Percentiles rank a stretch among this genome's conserved stretches.
phyloP scores from a whole-genome alignment of 2,329 filamentous ascomycete species.

The Aaosphaeria arxii region DNA sequence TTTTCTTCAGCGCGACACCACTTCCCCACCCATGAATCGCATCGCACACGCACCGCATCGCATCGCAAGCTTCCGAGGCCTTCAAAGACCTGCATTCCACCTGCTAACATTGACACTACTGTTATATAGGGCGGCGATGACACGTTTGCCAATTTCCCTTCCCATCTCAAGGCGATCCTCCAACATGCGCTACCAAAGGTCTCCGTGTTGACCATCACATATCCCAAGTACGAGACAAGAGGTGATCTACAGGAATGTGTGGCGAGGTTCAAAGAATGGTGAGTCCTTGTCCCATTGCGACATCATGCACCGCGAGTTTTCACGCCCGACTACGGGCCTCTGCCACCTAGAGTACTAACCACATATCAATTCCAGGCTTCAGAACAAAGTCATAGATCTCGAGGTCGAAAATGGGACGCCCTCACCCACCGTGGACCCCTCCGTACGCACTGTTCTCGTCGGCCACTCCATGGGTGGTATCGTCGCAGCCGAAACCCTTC shows the following conservation, averaged over 20 bases:
- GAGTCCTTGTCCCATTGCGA: conserved; percentile 14
- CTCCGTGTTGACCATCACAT: conserved; percentile 66
- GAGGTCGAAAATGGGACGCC: conserved; percentile 79
- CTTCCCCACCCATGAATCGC: no score
- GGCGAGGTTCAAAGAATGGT: conserved; percentile 72
- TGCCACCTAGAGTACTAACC: not conserved
- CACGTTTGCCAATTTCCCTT: conserved; percentile 76
- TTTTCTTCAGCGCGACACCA: not conserved
- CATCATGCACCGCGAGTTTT: not conserved
- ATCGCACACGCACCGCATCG: no score
- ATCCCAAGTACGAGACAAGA: conserved; percentile 78
- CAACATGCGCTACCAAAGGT: conserved; percentile 66
- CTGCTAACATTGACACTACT: conserved; percentile 8
- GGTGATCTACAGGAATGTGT: conserved; percentile 73
- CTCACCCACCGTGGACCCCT: conserved; percentile 82
- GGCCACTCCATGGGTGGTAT: conserved; percentile 90
- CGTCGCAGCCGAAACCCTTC: conserved; percentile 83
- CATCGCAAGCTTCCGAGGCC: no score
- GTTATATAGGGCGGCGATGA: conserved; percentile 64
- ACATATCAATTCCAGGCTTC: conserved; percentile 58
- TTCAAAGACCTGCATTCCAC: not conserved
- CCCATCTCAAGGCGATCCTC: conserved; percentile 65
- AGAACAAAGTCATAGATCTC: conserved; percentile 89
- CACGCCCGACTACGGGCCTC: not conserved
- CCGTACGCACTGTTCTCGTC: conserved; percentile 75